Conservation (phyloP, 495 filamentous ascomycete species). For the Thermothielavioides terrestris region DNA sequence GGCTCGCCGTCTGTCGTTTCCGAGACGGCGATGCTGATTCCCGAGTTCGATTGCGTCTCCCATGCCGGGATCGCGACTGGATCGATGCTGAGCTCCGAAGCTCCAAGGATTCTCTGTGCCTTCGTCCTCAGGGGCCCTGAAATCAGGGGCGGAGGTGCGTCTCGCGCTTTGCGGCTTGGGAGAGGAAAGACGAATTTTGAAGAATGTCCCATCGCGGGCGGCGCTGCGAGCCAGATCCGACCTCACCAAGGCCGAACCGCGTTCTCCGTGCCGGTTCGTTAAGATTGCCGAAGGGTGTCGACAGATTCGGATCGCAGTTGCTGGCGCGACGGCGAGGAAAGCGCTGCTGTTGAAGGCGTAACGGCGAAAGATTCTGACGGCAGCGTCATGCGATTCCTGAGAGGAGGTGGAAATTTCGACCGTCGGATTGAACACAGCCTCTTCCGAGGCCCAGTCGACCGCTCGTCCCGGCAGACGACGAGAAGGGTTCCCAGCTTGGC, state of each 20-base stretch:
- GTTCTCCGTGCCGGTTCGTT: neutral
- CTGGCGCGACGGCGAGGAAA: neutral
- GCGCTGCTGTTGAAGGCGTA: neutral
- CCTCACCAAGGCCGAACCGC: neutral
- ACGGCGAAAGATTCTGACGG: neutral
- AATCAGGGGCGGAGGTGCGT: constrained; percentile 11
- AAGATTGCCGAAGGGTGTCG: neutral
- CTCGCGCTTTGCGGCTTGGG: constrained; percentile 39
- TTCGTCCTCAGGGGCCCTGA: constrained; percentile 30
- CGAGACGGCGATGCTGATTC: constrained; percentile 43
- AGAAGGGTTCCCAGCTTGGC: constrained; percentile 10
- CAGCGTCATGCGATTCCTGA: constrained; percentile 1
- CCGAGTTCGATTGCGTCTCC: constrained; percentile 38
- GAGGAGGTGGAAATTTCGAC: constrained; percentile 11
- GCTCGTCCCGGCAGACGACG: constrained; percentile 1
- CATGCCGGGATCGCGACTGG: constrained; percentile 25
- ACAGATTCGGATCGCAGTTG: neutral
- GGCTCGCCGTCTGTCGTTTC: constrained; percentile 30
- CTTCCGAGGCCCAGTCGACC: constrained; percentile 19
- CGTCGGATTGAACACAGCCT: constrained; percentile 7
- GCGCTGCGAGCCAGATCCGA: neutral
- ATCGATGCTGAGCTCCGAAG: constrained; percentile 25
- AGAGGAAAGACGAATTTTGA: constrained; percentile 48
- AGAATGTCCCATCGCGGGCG: constrained; percentile 36
- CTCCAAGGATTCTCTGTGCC: constrained; percentile 39